Evolutionary conservation across 495 filamentous ascomycete species (phyloP), one percentile per base, ranked within the genome.

Genomic region (Aspergillus sparsus): DNA sequence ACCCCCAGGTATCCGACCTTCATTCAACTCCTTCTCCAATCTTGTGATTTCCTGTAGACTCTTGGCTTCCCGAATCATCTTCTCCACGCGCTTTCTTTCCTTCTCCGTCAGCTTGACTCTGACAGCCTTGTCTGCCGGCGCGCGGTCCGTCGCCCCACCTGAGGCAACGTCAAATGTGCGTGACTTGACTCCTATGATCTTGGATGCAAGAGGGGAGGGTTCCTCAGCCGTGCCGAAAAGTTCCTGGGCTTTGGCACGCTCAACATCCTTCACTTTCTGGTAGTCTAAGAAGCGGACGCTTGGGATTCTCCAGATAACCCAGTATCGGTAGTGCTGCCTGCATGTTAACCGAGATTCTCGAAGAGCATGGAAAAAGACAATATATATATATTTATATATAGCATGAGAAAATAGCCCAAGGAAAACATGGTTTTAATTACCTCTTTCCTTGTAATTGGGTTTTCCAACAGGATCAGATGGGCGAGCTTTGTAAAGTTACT

Each of bases 251-350:
- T 83, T 80, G 49, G 80, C 70, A 15, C 93, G 87, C 79, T 99
- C 95, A 2, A 78, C 85, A 49, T 93, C 84, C 70, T 91, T 95
- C 34, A 98, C 91, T 75, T 94, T 95, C 55, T 85, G 83, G 72
- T 92, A 97, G 77, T 99, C 95, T 47, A 99, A 81, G 78, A 97
- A 97, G 37, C 93, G 88, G 27, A 99, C 84, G 18, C 79, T 81
- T 5, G 92, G 92, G 65, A 87, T 87, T 47, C 87, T 83, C 89
- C 89, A 97, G 67, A 99, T 84, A 39, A 96, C 75, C 89, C 89
- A 99, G 74, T 87, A 87, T 13, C 94, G 86, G 75, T 97, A 99
- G 73, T 98, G 73, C 94, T 97, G 68, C 12, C 36, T 8, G 1
- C 6, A 8, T 33, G 21, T 27, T 27, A 27, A 27, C 21, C 21